Percentiles rank a stretch among this genome's conserved stretches.
phyloP scores from a whole-genome alignment of 2,329 filamentous ascomycete genomes.

The Incumbomyces lentus region DNA sequence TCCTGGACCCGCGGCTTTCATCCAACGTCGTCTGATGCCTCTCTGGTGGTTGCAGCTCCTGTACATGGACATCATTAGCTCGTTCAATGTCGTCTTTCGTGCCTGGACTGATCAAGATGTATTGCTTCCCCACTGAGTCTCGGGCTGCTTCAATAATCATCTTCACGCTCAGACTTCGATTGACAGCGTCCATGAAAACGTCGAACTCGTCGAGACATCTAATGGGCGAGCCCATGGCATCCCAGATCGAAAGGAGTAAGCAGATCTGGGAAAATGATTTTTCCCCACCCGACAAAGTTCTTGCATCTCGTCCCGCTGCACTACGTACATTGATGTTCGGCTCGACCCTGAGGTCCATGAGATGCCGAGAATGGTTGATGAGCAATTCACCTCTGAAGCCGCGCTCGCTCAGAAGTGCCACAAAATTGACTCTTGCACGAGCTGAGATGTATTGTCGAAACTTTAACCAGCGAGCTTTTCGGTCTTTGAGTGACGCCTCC shows the following conservation, averaged over 20 bases:
- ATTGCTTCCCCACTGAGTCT: constrained; percentile 79
- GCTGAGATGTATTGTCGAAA: constrained; percentile 80
- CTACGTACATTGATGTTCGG: constrained; percentile 59
- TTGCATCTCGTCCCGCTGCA: constrained; percentile 67
- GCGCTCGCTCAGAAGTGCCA: constrained; percentile 77
- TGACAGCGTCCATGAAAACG: constrained; percentile 98
- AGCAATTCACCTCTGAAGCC: constrained; percentile 74
- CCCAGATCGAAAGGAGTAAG: constrained; percentile 84
- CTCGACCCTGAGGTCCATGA: constrained; percentile 67
- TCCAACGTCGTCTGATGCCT: constrained; percentile 6
- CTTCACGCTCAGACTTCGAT: constrained; percentile 81
- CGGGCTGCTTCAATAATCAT: constrained; percentile 89
- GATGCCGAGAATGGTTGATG: constrained; percentile 64
- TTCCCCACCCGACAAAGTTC: constrained; percentile 88
- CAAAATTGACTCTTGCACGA: constrained; percentile 77
- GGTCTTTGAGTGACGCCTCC: constrained; percentile 53
- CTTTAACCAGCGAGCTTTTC: constrained; percentile 63
- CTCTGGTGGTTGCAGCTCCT: background rate
- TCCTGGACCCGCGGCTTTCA: background rate
- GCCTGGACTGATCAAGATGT: constrained; percentile 92
- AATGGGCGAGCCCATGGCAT: constrained; percentile 93
- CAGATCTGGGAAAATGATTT: constrained; percentile 98
- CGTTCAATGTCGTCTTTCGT: constrained; percentile 50
- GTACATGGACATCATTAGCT: constrained; percentile 33
- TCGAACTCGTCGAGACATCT: constrained; percentile 96